These are phyloP conservation scores for Arthroderma uncinatum DNA, from an alignment of 2,329 filamentous ascomycete species.

Conservation along the genomic window DNA sequence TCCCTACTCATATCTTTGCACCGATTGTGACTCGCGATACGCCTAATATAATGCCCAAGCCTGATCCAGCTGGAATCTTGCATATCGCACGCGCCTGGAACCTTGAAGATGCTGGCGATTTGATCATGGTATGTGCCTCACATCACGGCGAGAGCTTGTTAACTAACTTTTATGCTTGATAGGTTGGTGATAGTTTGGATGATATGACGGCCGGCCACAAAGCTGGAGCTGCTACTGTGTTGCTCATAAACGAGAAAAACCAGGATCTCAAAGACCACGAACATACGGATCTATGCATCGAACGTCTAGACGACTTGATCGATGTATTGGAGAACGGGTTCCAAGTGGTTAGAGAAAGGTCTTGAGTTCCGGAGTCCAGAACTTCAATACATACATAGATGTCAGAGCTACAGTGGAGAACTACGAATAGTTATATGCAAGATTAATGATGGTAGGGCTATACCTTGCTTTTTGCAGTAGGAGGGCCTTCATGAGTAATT, in stretches of 20 bases:
- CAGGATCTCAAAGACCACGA: constrained; percentile 55
- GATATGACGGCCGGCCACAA: constrained; percentile 79
- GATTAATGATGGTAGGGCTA: not conserved
- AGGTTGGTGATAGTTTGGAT: constrained; percentile 67
- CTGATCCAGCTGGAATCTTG: constrained; percentile 74
- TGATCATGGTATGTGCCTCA: constrained; percentile 45
- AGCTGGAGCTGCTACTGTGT: constrained; percentile 81
- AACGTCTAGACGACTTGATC: constrained; percentile 63
- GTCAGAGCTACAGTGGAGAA: not conserved
- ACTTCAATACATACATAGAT: not conserved
- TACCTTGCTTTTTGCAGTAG: not conserved
- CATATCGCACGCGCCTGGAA: constrained; percentile 74
- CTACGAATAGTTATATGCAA: not conserved
- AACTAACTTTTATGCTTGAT: constrained; percentile 12
- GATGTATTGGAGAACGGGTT: constrained; percentile 65
- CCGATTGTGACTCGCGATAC: constrained; percentile 78
- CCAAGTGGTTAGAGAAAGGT: constrained; percentile 15
- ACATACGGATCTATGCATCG: constrained; percentile 65
- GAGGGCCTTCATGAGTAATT: not conserved
- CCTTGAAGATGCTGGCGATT: constrained; percentile 38
- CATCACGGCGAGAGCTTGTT: not conserved
- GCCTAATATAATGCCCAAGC: constrained; percentile 58
- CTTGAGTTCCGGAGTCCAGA: not conserved
- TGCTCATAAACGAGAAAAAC: constrained; percentile 78
- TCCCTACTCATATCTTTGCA: constrained; percentile 55